These are phyloP conservation scores for Taphrina flavorubra DNA, from an alignment of 1,139 yeast genomes.

Conservation along the genomic window DNA sequence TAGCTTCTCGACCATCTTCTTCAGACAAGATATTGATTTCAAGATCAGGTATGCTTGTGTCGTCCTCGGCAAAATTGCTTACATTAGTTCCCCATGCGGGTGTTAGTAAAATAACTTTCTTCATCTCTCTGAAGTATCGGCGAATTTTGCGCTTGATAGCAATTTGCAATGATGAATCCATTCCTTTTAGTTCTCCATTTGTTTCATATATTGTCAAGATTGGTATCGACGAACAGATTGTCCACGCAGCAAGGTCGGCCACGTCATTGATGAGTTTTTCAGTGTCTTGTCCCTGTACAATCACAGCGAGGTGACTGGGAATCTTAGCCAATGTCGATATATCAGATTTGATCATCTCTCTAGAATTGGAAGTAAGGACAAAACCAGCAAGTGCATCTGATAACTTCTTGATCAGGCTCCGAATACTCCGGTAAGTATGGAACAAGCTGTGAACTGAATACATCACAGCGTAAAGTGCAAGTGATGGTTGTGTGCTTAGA, in stretches of 20 bases:
- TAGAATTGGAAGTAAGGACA: constrained; percentile 62
- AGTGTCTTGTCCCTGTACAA: constrained; percentile 80
- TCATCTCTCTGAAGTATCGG: constrained; percentile 31
- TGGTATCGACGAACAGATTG: constrained; percentile 80
- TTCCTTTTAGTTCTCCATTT: constrained; percentile 59
- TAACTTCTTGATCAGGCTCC: not conserved
- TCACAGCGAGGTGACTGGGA: constrained; percentile 76
- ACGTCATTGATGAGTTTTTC: constrained; percentile 79
- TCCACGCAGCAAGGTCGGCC: constrained; percentile 84
- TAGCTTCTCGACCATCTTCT: constrained; percentile 86
- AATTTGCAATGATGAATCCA: constrained; percentile 34
- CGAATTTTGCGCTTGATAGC: constrained; percentile 38
- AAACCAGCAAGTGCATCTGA: constrained; percentile 26
- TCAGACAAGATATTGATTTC: constrained; percentile 70
- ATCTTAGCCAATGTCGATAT: constrained; percentile 72
- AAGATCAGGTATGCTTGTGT: constrained; percentile 55
- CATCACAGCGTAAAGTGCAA: constrained; percentile 3
- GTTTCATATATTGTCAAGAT: constrained; percentile 77
- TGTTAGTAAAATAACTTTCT: constrained; percentile 22
- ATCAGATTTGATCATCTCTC: constrained; percentile 79
- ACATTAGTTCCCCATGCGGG: constrained; percentile 30
- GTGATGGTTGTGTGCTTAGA: not conserved
- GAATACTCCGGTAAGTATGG: constrained; percentile 6
- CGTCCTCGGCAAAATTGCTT: constrained; percentile 14
- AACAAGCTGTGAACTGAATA: constrained; percentile 14